Conservation (phyloP, 352 stramenopile species). For the Elongisporangium senticosum region DNA sequence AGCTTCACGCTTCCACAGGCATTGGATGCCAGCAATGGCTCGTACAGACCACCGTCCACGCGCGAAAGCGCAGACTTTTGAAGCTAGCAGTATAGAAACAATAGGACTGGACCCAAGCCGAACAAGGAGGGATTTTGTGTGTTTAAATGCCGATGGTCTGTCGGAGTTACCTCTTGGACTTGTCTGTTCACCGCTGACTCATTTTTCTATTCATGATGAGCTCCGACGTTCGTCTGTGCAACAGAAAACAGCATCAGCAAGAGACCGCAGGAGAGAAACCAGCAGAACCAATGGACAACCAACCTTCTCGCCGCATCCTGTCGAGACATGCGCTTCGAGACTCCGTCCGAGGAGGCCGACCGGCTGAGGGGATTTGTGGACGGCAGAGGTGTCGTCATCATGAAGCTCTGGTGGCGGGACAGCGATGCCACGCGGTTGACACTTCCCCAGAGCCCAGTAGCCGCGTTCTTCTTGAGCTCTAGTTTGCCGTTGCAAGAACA, state of each 20-base stretch:
- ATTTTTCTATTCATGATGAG: constrained; percentile 83
- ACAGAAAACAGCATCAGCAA: constrained; percentile 6
- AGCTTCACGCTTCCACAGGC: constrained; percentile 54
- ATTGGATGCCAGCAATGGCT: constrained; percentile 23
- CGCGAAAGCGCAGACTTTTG: constrained; percentile 69
- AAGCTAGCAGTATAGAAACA: constrained; percentile 7
- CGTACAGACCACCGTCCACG: constrained; percentile 14
- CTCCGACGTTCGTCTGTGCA: constrained; percentile 70
- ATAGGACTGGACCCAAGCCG: background rate
- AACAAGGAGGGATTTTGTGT: background rate
- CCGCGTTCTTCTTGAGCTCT: constrained; percentile 85
- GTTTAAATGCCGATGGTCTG: constrained; percentile 2
- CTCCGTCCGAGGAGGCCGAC: constrained; percentile 7
- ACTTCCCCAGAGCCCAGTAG: constrained; percentile 78
- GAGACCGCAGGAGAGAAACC: background rate
- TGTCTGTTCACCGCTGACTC: constrained; percentile 29
- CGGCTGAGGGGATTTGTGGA: constrained; percentile 23
- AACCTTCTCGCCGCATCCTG: constrained; percentile 76
- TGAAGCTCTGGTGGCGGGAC: constrained; percentile 81
- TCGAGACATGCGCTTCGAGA: constrained; percentile 52
- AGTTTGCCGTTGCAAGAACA: constrained; percentile 83
- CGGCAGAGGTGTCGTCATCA: constrained; percentile 51
- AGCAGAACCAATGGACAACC: constrained; percentile 9
- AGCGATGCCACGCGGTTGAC: constrained; percentile 83
- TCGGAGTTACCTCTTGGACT: background rate